phyloP scores from a whole-genome alignment of 2,329 filamentous ascomycete genomes.

The Cephalotrichum gorgonifer region DNA sequence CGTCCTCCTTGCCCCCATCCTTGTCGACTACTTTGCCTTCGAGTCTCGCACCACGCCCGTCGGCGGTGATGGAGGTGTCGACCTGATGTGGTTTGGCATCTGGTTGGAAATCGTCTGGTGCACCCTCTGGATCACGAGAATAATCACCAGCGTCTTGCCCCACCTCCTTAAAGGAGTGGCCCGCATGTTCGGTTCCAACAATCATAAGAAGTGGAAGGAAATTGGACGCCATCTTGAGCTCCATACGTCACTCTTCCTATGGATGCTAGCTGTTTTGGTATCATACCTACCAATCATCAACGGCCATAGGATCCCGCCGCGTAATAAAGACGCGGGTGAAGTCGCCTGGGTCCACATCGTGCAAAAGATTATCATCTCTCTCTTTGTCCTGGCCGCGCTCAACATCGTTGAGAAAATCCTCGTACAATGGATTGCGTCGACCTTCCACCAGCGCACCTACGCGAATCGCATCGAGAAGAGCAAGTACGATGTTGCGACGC shows the following conservation, averaged over 20 bases:
- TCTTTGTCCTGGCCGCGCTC: conserved; percentile 70
- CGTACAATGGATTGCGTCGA: conserved; percentile 89
- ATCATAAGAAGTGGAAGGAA: conserved; percentile 86
- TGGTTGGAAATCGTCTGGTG: conserved; percentile 94
- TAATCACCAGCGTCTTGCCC: conserved; percentile 41
- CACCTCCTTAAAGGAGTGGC: conserved; percentile 40
- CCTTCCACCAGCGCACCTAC: conserved; percentile 86
- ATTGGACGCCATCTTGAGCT: conserved; percentile 79
- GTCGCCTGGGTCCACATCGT: conserved; percentile 62
- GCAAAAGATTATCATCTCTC: conserved; percentile 75
- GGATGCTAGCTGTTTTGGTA: conserved; percentile 78
- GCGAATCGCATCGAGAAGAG: conserved; percentile 84
- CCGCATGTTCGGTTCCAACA: conserved; percentile 70
- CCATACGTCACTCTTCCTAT: conserved; percentile 78
- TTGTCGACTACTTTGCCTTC: conserved; percentile 30
- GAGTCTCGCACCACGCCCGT: conserved; percentile 33
- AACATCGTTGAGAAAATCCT: conserved; percentile 89
- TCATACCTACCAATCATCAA: conserved; percentile 79
- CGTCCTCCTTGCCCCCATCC: conserved; percentile 33
- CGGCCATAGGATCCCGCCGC: conserved; percentile 31
- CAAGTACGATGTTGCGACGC: conserved; percentile 69
- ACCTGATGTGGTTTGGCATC: conserved; percentile 83
- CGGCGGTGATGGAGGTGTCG: conserved; percentile 60
- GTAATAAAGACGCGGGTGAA: conserved; percentile 14
- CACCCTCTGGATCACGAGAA: conserved; percentile 68